Evolutionary conservation across 2,329 filamentous ascomycete genomes (phyloP).

Genomic region (Pleurostoma richardsiae): DNA sequence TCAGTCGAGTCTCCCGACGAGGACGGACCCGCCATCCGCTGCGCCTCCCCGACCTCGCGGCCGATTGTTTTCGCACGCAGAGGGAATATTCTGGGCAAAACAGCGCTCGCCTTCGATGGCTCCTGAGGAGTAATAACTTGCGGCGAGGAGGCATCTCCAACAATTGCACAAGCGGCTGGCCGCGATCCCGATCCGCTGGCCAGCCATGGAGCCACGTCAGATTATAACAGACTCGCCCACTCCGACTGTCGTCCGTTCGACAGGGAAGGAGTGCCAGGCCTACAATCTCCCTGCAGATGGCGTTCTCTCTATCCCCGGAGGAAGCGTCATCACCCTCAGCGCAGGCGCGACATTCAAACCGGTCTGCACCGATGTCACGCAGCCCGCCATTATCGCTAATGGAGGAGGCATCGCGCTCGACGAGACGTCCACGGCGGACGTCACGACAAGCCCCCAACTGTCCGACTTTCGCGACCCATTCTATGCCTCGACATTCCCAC

Average conservation of each 20-base stretch:
- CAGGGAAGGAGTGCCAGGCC: conserved; percentile 12
- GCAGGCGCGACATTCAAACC: conserved; percentile 56
- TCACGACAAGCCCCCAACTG: conserved; percentile 33
- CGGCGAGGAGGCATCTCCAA: conserved; percentile 14
- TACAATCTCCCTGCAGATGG: conserved; percentile 36
- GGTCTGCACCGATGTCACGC: conserved; percentile 39
- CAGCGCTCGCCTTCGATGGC: conserved; percentile 15
- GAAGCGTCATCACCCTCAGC: conserved; percentile 53
- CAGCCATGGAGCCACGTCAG: conserved; percentile 17
- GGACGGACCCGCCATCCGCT: too few species aligned
- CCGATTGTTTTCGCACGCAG: too few species aligned
- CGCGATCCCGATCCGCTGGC: conserved; percentile 13
- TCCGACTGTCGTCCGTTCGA: conserved; percentile 8
- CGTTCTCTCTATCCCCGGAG: conserved; percentile 43
- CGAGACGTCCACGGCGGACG: conserved; percentile 13
- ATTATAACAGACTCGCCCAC: conserved; percentile 10
- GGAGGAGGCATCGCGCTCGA: conserved; percentile 27
- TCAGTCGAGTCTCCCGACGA: too few species aligned
- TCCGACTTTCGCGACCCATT: conserved; percentile 79
- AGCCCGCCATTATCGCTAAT: conserved; percentile 35
- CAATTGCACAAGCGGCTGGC: conserved; percentile 13
- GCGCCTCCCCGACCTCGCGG: too few species aligned
- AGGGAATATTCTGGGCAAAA: too few species aligned
- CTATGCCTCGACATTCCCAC: conserved; percentile 88
- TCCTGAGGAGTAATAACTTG: conserved; percentile 15